phyloP scores from a whole-genome alignment of 2,329 filamentous ascomycete genomes.

The Ophioceras dolichostomum region DNA sequence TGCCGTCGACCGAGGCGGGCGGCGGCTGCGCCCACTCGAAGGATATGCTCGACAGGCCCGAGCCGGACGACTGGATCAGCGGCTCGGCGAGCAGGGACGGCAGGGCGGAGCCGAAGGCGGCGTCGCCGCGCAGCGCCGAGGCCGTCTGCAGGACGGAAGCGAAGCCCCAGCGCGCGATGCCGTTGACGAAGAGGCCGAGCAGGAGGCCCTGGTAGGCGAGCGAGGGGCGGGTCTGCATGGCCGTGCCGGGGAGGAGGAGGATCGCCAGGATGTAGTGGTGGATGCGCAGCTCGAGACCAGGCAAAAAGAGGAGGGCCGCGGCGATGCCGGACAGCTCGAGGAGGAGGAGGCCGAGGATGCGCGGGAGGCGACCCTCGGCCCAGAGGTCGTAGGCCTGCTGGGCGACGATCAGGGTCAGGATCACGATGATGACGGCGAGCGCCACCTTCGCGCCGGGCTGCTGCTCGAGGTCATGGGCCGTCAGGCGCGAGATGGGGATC shows the following conservation, averaged over 20 bases:
- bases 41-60: conserved; percentile 37
- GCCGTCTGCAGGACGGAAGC: conserved; percentile 60
- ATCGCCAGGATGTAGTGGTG: conserved; percentile 68
- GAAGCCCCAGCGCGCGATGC: conserved; percentile 67
- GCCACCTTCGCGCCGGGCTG: conserved; percentile 59
- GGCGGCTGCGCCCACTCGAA: conserved; percentile 14
- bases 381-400: conserved; percentile 60
- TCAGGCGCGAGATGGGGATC: conserved; percentile 61
- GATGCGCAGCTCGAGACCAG: conserved; percentile 54
- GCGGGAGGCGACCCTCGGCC: conserved; percentile 51
- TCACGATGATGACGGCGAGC: conserved; percentile 50
- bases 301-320: conserved; percentile 36
- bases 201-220: conserved; percentile 62
- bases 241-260: conserved; percentile 58
- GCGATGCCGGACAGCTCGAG: conserved; percentile 38
- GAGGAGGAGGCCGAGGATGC: conserved; percentile 50
- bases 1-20: conserved; percentile 11
- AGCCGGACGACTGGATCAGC: conserved; percentile 16
- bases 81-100: conserved; percentile 21
- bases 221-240: conserved; percentile 55
- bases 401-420: conserved; percentile 47
- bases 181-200: conserved; percentile 65
- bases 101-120: conserved; percentile 29
- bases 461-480: conserved; percentile 54
- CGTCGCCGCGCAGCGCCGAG: conserved; percentile 39